Conservation (phyloP, 306 rosid genomes). For the Glycine tomentella region DNA sequence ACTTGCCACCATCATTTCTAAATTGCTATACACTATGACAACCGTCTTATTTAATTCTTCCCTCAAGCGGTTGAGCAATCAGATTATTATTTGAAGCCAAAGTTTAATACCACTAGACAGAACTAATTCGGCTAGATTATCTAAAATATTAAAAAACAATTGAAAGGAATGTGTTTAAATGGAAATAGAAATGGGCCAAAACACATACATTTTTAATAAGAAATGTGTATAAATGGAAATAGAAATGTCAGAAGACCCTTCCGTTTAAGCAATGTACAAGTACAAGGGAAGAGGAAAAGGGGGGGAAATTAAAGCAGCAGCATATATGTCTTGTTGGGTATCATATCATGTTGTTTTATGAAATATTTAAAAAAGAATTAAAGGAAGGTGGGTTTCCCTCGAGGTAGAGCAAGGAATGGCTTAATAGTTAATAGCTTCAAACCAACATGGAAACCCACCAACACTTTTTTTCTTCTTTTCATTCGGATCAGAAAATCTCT, state of each 20-base stretch:
- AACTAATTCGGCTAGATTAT: conserved; percentile 28
- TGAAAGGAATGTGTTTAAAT: background rate
- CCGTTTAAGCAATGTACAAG: conserved; percentile 35
- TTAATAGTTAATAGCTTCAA: conserved; percentile 45
- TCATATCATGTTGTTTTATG: background rate
- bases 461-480: background rate
- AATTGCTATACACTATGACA: conserved; percentile 27
- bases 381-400: conserved; percentile 57
- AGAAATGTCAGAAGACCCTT: conserved; percentile 28
- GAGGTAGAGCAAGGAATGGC: conserved; percentile 62
- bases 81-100: conserved; percentile 32
- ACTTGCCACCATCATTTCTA: conserved; percentile 48
- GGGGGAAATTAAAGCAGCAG: conserved; percentile 24
- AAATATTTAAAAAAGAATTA: conserved; percentile 20
- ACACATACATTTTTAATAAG: background rate
- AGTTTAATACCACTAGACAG: conserved; percentile 3
- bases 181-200: background rate
- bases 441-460: conserved; percentile 12
- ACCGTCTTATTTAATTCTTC: conserved; percentile 27
- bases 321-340: conserved; percentile 24
- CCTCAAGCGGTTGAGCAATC: conserved; percentile 19
- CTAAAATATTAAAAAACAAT: background rate
- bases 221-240: conserved; percentile 32
- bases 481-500: conserved; percentile 40
- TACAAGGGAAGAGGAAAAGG: conserved; percentile 33